Evolutionary conservation across 2,329 filamentous ascomycete genomes (phyloP).

Genomic region (Pseudogymnoascus sp.): DNA sequence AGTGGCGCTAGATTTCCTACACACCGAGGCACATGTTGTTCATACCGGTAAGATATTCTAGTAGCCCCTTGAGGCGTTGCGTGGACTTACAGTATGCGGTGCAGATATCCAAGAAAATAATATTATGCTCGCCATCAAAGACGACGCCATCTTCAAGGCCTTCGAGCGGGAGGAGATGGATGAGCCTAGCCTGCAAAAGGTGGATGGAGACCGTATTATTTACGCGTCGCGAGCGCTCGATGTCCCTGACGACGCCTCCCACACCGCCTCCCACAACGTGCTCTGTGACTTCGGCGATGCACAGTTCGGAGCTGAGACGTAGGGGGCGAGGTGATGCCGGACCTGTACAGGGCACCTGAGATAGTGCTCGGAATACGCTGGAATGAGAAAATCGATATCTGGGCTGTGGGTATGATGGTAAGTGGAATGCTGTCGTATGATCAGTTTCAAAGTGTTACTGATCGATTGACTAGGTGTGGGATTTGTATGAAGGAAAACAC

Average conservation of each 20-base stretch:
- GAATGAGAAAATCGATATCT: constrained; percentile 22
- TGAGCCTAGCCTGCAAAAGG: constrained; percentile 24
- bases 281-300: constrained; percentile 27
- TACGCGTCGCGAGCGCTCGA: constrained; percentile 22
- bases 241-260: constrained; percentile 8
- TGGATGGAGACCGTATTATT: constrained; percentile 21
- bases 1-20: constrained; percentile 20
- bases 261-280: constrained; percentile 15
- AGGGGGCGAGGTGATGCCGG: constrained; percentile 19
- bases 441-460: background rate
- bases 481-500: constrained; percentile 13
- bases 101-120: constrained; percentile 29
- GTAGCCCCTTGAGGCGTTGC: constrained; percentile 2
- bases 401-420: constrained; percentile 22
- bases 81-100: background rate
- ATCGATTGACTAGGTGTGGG: constrained; percentile 10
- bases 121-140: constrained; percentile 25
- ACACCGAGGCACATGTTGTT: constrained; percentile 19
- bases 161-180: constrained; percentile 20
- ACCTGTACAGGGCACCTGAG: constrained; percentile 21
- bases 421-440: background rate
- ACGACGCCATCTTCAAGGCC: constrained; percentile 22
- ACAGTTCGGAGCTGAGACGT: constrained; percentile 11
- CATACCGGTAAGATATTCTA: constrained; percentile 20
- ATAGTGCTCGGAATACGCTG: constrained; percentile 18